phyloP scores from a whole-genome alignment of 768 basidiomycete species.

The Nidula microcarpa region DNA sequence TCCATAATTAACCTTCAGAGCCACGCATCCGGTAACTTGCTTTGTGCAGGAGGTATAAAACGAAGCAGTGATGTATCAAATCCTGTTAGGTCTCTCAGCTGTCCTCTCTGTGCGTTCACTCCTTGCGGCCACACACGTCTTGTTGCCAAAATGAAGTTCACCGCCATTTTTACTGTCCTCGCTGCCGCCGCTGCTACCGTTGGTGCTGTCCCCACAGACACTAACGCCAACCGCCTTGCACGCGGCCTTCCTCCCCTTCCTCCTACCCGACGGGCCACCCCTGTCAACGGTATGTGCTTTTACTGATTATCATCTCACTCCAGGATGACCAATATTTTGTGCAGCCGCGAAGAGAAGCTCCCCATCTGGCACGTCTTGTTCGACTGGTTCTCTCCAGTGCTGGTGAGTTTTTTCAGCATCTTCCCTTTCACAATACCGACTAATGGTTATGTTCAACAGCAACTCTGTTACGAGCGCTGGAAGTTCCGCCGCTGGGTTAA shows the following conservation, averaged over 20 bases:
- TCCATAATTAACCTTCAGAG: conserved; percentile 2
- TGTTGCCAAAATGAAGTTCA: conserved; percentile 32
- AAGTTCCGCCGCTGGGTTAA: conserved; percentile 4
- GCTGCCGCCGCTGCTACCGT: conserved; percentile 31
- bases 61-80: neutral
- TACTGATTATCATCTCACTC: too few species aligned
- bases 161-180: conserved; percentile 33
- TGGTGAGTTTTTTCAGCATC: conserved; percentile 19
- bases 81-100: neutral
- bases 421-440: neutral
- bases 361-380: conserved; percentile 35
- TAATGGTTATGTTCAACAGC: conserved; percentile 9
- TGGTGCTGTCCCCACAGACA: conserved; percentile 29
- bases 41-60: neutral
- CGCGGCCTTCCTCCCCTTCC: conserved; percentile 48
- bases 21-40: neutral
- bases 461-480: conserved; percentile 19
- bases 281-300: conserved; percentile 22
- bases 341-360: conserved; percentile 19
- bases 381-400: conserved; percentile 40
- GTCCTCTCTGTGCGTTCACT: neutral
- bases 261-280: conserved; percentile 36
- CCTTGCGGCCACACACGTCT: conserved; percentile 9
- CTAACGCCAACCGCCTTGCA: conserved; percentile 51
- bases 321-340: neutral